These are phyloP conservation scores for Oryza rufipogon DNA, from an alignment of 176 grass and related monocot genomes.

Conservation along the genomic window DNA sequence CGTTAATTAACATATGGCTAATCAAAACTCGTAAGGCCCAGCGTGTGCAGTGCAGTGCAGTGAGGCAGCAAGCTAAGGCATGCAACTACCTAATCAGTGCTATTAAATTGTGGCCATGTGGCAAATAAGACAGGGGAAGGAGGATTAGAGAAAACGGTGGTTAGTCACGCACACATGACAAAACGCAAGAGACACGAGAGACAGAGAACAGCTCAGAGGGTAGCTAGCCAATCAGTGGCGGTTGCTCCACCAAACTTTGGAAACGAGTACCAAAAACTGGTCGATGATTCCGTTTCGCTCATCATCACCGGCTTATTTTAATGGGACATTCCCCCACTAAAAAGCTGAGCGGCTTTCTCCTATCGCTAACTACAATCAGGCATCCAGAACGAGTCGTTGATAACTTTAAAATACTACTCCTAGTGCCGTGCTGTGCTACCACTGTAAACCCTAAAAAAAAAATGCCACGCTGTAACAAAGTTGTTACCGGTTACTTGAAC, in stretches of 20 bases:
- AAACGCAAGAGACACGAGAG: constrained; percentile 6
- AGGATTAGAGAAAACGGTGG: not conserved
- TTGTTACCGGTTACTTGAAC: no score
- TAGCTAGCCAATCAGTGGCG: constrained; percentile 48
- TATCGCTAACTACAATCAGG: not conserved
- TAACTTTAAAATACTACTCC: not conserved
- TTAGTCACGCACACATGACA: constrained; percentile 24
- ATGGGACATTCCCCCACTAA: not conserved
- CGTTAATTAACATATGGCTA: constrained; percentile 30
- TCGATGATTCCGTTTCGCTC: constrained; percentile 13
- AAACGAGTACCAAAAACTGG: constrained; percentile 43
- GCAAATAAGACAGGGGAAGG: not conserved
- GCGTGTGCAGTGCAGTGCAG: not conserved
- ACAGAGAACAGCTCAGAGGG: constrained; percentile 33
- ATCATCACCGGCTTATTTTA: not conserved
- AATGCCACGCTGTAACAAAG: no score
- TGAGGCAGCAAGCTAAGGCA: not conserved
- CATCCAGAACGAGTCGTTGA: not conserved
- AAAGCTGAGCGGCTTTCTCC: not conserved
- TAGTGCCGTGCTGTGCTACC: no score
- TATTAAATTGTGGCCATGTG: constrained; percentile 41
- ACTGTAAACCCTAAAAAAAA: not conserved
- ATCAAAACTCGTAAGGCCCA: constrained; percentile 36
- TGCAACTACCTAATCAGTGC: constrained; percentile 34
- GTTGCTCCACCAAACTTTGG: constrained; percentile 51